These are phyloP conservation scores for Eucalyptus tenuipes DNA, from an alignment of 345 rosid species.

Conservation along the genomic window DNA sequence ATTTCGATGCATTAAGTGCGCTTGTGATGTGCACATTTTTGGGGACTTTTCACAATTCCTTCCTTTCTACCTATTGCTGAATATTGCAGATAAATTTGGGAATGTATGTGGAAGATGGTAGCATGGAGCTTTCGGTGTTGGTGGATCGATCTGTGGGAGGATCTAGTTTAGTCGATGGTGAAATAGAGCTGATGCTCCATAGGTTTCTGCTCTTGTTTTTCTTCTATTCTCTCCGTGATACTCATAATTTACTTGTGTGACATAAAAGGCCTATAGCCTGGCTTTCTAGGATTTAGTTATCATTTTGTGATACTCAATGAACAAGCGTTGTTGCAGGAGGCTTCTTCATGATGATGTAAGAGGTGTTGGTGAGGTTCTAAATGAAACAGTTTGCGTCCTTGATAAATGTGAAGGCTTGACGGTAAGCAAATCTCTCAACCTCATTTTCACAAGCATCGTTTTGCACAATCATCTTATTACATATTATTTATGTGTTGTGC, in stretches of 20 bases:
- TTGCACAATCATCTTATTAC: neutral
- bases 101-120: slow-evolving; percentile 60
- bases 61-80: neutral
- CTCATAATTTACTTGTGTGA: neutral
- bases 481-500: neutral
- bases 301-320: neutral
- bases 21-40: neutral
- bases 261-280: neutral
- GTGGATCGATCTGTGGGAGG: slow-evolving; percentile 92
- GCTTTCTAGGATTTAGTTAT: neutral
- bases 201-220: slow-evolving; percentile 29
- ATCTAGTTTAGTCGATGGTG: slow-evolving; percentile 75
- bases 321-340: slow-evolving; percentile 37
- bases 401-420: slow-evolving; percentile 83
- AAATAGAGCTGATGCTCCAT: slow-evolving; percentile 90
- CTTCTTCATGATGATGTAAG: slow-evolving; percentile 69
- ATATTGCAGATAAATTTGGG: slow-evolving; percentile 69
- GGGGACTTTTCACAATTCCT: neutral
- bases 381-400: slow-evolving; percentile 70
- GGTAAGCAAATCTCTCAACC: slow-evolving; percentile 24
- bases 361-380: slow-evolving; percentile 87
- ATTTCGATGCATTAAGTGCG: neutral
- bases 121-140: slow-evolving; percentile 63
- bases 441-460: neutral
- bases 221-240: neutral